A percentile compares a stretch with the other conserved stretches of the same genome.
phyloP scores from a whole-genome alignment of 1,284 basidiomycete genomes.

The Ustilago curta region DNA sequence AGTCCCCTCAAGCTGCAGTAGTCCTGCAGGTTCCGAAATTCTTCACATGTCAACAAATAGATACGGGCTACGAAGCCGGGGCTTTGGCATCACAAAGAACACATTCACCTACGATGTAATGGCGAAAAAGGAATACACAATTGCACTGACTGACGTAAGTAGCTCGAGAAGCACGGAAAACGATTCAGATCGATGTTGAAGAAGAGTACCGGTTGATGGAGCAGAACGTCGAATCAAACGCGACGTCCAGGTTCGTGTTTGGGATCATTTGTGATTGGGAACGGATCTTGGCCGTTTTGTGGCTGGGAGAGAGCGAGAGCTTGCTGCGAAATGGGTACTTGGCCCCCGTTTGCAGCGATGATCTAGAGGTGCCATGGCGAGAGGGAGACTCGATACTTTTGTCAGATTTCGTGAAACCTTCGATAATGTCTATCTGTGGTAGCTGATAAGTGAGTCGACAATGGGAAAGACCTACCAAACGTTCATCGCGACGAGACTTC shows the following conservation, averaged over 20 bases:
- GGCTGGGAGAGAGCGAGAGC: conserved; percentile 37
- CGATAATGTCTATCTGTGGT: neutral
- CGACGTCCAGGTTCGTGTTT: conserved; percentile 42
- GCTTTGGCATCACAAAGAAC: too few species aligned
- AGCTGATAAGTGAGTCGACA: neutral
- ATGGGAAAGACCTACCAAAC: conserved; percentile 43
- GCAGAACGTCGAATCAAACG: conserved; percentile 6
- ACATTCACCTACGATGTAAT: too few species aligned
- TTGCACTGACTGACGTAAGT: conserved; percentile 2
- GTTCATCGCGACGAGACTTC: conserved; percentile 62
- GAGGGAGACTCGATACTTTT: neutral
- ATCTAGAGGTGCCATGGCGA: conserved; percentile 3
- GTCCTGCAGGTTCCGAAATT: too few species aligned
- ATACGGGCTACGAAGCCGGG: too few species aligned
- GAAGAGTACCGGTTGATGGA: neutral
- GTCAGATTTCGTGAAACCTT: neutral
- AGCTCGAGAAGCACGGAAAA: neutral
- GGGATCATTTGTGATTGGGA: conserved; percentile 48
- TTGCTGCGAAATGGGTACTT: conserved; percentile 43
- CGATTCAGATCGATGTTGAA: neutral
- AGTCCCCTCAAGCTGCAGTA: too few species aligned
- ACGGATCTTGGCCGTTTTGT: conserved; percentile 36
- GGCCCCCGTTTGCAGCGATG: conserved; percentile 34
- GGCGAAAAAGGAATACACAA: conserved; percentile 14
- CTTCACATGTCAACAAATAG: too few species aligned